Percentiles rank a stretch among this genome's conserved stretches.
Conservation (phyloP, 2,329 filamentous ascomycete genomes). For the Colletotrichum abscissum region DNA sequence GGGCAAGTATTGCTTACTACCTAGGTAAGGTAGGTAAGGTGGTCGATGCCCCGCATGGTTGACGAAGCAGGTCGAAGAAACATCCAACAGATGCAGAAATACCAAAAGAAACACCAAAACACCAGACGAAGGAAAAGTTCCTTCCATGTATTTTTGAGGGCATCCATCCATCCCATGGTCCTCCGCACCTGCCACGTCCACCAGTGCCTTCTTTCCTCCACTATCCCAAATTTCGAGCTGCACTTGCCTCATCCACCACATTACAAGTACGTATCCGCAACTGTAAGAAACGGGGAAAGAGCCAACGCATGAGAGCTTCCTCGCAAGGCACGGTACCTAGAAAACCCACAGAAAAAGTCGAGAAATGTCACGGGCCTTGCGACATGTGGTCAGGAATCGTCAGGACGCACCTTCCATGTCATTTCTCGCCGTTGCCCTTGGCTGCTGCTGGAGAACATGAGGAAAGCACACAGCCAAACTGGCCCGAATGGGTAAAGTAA, state of each 20-base stretch:
- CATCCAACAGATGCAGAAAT: no score
- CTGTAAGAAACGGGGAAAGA: neutral
- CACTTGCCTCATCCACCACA: neutral
- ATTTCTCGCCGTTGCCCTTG: neutral
- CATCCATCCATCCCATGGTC: no score
- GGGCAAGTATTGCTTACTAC: no score
- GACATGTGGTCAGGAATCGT: conserved; percentile 1
- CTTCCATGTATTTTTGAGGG: no score
- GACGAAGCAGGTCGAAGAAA: no score
- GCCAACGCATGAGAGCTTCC: neutral
- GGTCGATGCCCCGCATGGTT: no score
- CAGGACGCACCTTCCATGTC: neutral
- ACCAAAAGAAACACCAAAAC: no score
- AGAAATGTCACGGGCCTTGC: neutral
- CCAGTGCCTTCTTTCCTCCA: neutral
- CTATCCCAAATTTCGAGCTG: neutral
- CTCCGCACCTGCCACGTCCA: neutral
- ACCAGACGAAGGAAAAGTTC: neutral
- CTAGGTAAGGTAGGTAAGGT: no score
- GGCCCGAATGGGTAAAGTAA: neutral
- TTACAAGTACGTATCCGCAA: neutral
- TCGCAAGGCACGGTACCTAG: neutral
- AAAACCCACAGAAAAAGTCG: neutral
- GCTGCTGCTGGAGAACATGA: neutral
- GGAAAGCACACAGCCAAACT: neutral